phyloP scores from a whole-genome alignment of 768 basidiomycete genomes.

The Naganishia antarctica region DNA sequence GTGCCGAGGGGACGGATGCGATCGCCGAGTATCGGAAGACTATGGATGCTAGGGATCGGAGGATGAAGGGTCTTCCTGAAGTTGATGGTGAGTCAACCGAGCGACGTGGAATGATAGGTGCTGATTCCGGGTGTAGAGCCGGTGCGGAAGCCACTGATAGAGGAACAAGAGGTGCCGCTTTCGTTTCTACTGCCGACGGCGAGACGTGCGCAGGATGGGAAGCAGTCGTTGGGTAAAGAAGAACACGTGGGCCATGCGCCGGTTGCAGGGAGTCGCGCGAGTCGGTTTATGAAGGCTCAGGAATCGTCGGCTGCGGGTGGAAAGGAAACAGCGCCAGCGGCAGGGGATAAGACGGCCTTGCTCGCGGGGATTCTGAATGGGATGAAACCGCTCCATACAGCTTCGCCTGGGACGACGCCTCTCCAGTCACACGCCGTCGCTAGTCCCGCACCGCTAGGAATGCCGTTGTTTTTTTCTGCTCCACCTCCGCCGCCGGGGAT shows the following conservation, averaged over 20 bases:
- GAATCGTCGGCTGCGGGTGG: background rate
- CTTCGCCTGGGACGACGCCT: background rate
- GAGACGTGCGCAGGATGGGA: background rate
- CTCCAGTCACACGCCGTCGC: background rate
- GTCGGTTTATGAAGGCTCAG: background rate
- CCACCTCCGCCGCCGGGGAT: constrained; percentile 14
- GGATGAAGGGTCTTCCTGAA: constrained; percentile 10
- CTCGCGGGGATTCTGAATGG: constrained; percentile 13
- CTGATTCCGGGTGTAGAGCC: background rate
- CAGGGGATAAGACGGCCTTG: background rate
- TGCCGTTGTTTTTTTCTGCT: constrained; percentile 9
- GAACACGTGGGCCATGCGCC: background rate
- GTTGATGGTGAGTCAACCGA: background rate
- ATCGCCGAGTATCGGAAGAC: constrained; percentile 22
- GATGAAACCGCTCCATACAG: constrained; percentile 1
- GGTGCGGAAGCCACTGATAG: background rate
- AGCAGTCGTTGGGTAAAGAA: no score
- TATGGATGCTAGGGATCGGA: constrained; percentile 22
- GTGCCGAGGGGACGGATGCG: constrained; percentile 21
- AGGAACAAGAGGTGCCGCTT: background rate
- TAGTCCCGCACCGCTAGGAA: background rate
- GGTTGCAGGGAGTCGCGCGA: background rate
- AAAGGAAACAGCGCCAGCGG: background rate
- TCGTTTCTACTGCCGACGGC: constrained; percentile 7
- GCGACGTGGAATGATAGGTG: background rate